Evolutionary conservation across 345 rosid species (phyloP).

Genomic region (Tarenaya hassleriana): DNA sequence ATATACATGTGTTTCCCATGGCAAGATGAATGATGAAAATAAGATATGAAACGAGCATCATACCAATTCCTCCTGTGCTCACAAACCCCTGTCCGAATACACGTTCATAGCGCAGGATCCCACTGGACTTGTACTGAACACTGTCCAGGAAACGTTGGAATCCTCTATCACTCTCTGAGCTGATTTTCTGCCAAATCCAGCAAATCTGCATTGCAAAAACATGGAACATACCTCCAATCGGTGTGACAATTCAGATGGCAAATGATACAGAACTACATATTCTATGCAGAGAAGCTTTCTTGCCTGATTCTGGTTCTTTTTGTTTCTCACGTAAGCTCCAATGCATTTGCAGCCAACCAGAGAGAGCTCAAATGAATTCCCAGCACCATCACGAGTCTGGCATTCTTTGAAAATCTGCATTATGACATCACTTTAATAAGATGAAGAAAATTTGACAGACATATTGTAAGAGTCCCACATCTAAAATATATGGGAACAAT

Average conservation of each 20-base stretch:
- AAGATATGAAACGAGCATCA: constrained; percentile 6
- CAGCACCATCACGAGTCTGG: constrained; percentile 45
- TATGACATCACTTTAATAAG: constrained; percentile 1
- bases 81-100: constrained; percentile 92
- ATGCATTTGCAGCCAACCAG: constrained; percentile 83
- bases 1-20: too few relatives aligned
- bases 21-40: too few relatives aligned
- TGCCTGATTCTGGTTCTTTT: constrained; percentile 97
- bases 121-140: constrained; percentile 79
- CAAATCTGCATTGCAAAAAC: constrained; percentile 62
- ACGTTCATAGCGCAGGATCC: constrained; percentile 88
- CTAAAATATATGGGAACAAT: too few relatives aligned
- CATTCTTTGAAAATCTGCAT: constrained; percentile 79
- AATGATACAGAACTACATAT: not conserved
- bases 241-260: not conserved
- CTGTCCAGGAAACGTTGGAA: constrained; percentile 94
- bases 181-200: constrained; percentile 88
- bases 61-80: constrained; percentile 97
- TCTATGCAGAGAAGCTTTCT: constrained; percentile 19
- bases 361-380: constrained; percentile 75
- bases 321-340: constrained; percentile 92
- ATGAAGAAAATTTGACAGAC: too few relatives aligned
- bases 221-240: not conserved
- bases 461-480: too few relatives aligned
- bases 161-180: constrained; percentile 68